Conservation (phyloP, 805 yeast genomes). For the Metschnikowia chrysomelidarum region DNA sequence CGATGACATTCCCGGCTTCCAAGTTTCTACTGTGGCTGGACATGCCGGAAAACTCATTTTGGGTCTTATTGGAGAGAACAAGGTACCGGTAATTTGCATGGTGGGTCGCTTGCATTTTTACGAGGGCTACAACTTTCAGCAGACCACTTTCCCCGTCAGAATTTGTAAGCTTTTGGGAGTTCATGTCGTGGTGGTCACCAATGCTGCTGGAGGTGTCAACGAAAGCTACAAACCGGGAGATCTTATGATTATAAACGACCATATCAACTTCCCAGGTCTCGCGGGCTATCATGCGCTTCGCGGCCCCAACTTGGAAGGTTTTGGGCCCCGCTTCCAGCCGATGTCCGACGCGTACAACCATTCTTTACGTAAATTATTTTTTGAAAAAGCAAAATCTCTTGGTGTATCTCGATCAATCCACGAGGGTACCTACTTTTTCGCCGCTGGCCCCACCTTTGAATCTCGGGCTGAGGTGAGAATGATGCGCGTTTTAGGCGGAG, state of each 20-base stretch:
- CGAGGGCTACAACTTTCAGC: conserved; percentile 84
- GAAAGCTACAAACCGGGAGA: conserved; percentile 73
- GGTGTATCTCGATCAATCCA: conserved; percentile 60
- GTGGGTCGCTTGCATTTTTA: conserved; percentile 90
- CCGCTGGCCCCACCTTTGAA: conserved; percentile 93
- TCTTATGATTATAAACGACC: conserved; percentile 87
- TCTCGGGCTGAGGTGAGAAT: conserved; percentile 87
- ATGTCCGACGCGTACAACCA: conserved; percentile 87
- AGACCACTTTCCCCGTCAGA: conserved; percentile 83
- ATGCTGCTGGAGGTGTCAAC: conserved; percentile 93
- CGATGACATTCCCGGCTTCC: conserved; percentile 74
- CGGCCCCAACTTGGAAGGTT: conserved; percentile 77
- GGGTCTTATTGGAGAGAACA: conserved; percentile 67
- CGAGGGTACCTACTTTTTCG: conserved; percentile 85
- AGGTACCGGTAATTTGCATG: conserved; percentile 86
- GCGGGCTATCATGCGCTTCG: conserved; percentile 84
- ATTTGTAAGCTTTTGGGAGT: conserved; percentile 66
- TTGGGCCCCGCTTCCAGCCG: conserved; percentile 88
- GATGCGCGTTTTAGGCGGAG: conserved; percentile 74
- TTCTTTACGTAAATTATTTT: conserved; percentile 61
- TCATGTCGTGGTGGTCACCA: conserved; percentile 71
- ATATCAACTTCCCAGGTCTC: conserved; percentile 86
- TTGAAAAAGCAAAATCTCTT: conserved; percentile 47
- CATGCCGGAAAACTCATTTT: conserved; percentile 82
- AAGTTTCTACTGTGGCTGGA: conserved; percentile 81